Percentiles rank a stretch among this genome's conserved stretches.
Conservation (phyloP, 345 rosid species). For the Syzygium aqueum region DNA sequence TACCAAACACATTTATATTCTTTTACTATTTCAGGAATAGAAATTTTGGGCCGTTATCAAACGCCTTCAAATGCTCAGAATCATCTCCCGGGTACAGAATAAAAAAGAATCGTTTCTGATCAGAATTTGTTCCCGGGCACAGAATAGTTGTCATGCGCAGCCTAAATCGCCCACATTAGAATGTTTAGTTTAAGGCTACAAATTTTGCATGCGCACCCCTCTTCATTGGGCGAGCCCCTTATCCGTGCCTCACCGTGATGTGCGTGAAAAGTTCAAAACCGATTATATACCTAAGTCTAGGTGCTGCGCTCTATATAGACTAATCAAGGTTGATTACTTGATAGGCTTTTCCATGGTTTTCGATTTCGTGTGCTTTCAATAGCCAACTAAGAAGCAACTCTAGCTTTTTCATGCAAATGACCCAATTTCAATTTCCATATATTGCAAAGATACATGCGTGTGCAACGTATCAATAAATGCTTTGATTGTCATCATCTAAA, state of each 20-base stretch:
- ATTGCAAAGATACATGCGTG: background rate
- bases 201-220: background rate
- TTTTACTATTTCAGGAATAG: too few species aligned
- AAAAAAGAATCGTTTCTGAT: too few species aligned
- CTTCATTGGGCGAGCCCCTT: background rate
- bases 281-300: background rate
- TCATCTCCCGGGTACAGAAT: too few species aligned
- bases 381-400: background rate
- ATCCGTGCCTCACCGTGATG: background rate
- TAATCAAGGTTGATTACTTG: background rate
- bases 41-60: too few species aligned
- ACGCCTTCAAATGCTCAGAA: too few species aligned
- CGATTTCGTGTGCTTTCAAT: background rate
- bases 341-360: background rate
- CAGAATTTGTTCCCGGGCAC: too few species aligned
- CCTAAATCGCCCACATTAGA: background rate
- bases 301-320: background rate
- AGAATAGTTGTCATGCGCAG: too few species aligned
- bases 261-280: background rate
- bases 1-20: too few species aligned
- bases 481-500: background rate
- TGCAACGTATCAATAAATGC: fast-evolving
- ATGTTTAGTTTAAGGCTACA: background rate
- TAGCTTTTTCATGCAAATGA: background rate
- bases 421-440: background rate